Evolutionary conservation across 768 basidiomycete genomes (phyloP).

Genomic region (Serpula lacrymans): DNA sequence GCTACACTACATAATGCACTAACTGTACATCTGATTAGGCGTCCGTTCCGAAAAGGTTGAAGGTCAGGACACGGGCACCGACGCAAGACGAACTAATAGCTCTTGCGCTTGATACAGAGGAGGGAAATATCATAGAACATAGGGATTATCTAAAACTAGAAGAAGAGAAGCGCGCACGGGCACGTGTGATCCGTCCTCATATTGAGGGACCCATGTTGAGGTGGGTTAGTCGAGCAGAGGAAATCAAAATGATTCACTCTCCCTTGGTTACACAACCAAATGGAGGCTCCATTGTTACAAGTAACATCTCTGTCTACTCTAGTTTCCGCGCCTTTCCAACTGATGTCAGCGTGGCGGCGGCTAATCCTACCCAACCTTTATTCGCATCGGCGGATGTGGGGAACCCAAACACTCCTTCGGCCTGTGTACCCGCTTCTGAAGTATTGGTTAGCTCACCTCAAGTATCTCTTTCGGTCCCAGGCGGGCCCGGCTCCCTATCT

Average conservation of each 20-base stretch:
- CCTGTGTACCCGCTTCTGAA: conserved; percentile 1
- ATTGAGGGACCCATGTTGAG: conserved; percentile 67
- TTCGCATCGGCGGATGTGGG: no score
- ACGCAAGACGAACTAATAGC: conserved; percentile 86
- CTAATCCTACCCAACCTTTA: no score
- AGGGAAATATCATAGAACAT: conserved; percentile 77
- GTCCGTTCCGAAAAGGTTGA: conserved; percentile 58
- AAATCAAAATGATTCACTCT: conserved; percentile 46
- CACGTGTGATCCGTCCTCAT: conserved; percentile 53
- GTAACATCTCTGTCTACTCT: neutral
- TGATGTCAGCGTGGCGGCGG: no score
- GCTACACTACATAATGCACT: neutral
- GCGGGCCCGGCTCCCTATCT: conserved; percentile 8
- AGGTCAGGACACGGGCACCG: conserved; percentile 44
- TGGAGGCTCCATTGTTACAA: conserved; percentile 9
- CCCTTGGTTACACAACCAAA: no score
- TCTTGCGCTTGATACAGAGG: conserved; percentile 82
- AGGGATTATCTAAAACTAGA: conserved; percentile 75
- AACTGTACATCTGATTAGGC: conserved; percentile 35
- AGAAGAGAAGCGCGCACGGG: conserved; percentile 75
- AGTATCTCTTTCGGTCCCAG: conserved; percentile 5
- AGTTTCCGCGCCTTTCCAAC: neutral
- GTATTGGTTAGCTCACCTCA: neutral
- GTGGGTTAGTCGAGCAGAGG: conserved; percentile 67
- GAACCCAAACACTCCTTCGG: conserved; percentile 1